phyloP scores from a whole-genome alignment of 148 eudicot species.

The Amaranthus hypochondriacus region DNA sequence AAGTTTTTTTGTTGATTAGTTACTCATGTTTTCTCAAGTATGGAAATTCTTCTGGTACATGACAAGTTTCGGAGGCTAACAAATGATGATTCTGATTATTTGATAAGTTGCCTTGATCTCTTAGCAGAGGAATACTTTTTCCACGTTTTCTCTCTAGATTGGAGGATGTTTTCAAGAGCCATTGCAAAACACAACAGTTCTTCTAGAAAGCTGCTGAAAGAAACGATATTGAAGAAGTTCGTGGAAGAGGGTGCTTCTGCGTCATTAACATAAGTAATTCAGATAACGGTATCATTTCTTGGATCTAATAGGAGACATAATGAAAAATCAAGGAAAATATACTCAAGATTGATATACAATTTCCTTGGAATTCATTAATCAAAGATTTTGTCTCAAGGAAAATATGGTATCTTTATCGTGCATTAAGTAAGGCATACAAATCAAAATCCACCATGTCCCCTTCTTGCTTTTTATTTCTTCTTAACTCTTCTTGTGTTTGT shows the following conservation, averaged over 20 bases:
- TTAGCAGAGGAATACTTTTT: conserved; percentile 4
- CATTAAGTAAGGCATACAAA: conserved; percentile 27
- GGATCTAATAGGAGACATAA: conserved; percentile 29
- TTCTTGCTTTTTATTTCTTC: conserved; percentile 43
- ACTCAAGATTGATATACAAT: not conserved
- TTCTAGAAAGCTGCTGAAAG: conserved; percentile 13
- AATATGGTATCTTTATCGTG: conserved; percentile 16
- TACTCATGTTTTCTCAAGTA: conserved; percentile 5
- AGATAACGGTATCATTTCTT: conserved; percentile 37
- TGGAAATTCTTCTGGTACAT: conserved; percentile 2
- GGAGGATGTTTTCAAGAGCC: not conserved
- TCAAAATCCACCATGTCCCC: conserved; percentile 35
- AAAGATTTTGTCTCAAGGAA: not conserved
- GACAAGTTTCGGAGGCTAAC: not conserved
- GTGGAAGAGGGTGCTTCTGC: not conserved
- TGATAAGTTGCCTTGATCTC: conserved; percentile 6
- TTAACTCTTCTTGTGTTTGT: conserved; percentile 42
- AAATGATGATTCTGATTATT: not conserved
- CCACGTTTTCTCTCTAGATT: conserved; percentile 4
- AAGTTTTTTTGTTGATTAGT: too few species aligned
- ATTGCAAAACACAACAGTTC: not conserved
- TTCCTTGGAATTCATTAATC: conserved; percentile 19
- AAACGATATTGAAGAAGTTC: conserved; percentile 5
- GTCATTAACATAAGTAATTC: conserved; percentile 37
- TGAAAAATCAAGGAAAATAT: not conserved